Evolutionary conservation across 768 basidiomycete genomes (phyloP).

Genomic region (Ramaria sp.): DNA sequence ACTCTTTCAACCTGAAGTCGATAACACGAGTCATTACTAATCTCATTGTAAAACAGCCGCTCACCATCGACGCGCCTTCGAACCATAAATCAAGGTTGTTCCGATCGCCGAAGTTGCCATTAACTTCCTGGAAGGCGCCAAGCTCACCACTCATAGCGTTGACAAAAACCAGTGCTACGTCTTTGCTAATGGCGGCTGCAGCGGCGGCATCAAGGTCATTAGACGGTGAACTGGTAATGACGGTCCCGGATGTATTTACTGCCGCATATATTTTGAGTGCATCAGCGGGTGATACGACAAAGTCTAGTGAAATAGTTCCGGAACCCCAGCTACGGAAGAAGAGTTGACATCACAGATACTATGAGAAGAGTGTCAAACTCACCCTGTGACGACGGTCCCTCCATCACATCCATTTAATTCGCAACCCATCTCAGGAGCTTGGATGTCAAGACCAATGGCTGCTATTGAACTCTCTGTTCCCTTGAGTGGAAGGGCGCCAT

Average conservation of each 20-base stretch:
- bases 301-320: constrained; percentile 13
- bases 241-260: not conserved
- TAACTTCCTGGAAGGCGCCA: constrained; percentile 5
- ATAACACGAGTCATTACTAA: not conserved
- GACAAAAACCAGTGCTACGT: constrained; percentile 18
- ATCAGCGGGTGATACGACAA: constrained; percentile 14
- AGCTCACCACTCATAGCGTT: constrained; percentile 11
- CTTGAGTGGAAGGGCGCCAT: constrained; percentile 19
- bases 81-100: constrained; percentile 12
- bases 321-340: constrained; percentile 14
- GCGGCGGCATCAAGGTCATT: constrained; percentile 10
- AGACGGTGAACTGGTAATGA: constrained; percentile 5
- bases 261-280: constrained; percentile 13
- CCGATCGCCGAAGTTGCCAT: constrained; percentile 13
- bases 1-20: constrained; percentile 13
- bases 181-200: constrained; percentile 9
- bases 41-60: not conserved
- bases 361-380: not conserved
- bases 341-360: not conserved
- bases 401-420: constrained; percentile 11
- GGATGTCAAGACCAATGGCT: constrained; percentile 9
- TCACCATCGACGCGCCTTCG: constrained; percentile 9
- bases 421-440: constrained; percentile 8
- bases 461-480: constrained; percentile 5
- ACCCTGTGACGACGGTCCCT: constrained; percentile 13